phyloP scores from a whole-genome alignment of 2,329 filamentous ascomycete genomes.

The Ceratocystiopsis minuta region DNA sequence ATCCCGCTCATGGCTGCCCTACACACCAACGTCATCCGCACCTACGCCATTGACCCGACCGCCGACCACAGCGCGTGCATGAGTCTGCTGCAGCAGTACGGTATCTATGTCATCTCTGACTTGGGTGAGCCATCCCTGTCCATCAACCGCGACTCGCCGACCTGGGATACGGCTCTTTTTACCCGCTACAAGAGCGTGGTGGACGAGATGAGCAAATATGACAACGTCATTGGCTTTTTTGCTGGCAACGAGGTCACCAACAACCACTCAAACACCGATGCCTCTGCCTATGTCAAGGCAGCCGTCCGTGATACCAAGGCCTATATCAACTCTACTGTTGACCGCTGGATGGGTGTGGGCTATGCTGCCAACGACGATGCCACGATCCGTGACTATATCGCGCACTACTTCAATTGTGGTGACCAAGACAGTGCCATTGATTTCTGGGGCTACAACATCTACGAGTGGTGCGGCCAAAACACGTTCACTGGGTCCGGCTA shows the following conservation, averaged over 20 bases:
- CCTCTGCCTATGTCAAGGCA: conserved; percentile 91
- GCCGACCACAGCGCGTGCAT: conserved; percentile 71
- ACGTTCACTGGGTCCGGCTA: conserved; percentile 63
- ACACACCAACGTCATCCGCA: conserved; percentile 82
- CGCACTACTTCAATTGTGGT: conserved; percentile 91
- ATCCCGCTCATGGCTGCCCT: conserved; percentile 64
- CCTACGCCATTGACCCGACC: conserved; percentile 77
- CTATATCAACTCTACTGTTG: conserved; percentile 68
- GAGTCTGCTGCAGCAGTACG: conserved; percentile 59
- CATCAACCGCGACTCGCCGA: conserved; percentile 64
- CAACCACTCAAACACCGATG: conserved; percentile 68
- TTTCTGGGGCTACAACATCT: conserved; percentile 99
- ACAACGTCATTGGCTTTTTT: conserved; percentile 93
- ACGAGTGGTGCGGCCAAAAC: conserved; percentile 93
- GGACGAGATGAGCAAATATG: conserved; percentile 64
- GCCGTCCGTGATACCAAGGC: conserved; percentile 90
- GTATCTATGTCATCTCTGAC: conserved; percentile 92
- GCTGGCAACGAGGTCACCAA: conserved; percentile 96
- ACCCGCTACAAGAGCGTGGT: conserved; percentile 69
- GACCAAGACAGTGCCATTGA: conserved; percentile 52
- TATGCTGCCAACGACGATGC: conserved; percentile 93
- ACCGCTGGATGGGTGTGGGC: conserved; percentile 71
- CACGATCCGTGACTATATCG: conserved; percentile 62
- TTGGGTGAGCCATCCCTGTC: conserved; percentile 64
- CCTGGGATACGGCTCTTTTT: conserved; percentile 67